Evolutionary conservation across 768 basidiomycete species (phyloP).

Genomic region (Pilatotrama ljubarskyi): DNA sequence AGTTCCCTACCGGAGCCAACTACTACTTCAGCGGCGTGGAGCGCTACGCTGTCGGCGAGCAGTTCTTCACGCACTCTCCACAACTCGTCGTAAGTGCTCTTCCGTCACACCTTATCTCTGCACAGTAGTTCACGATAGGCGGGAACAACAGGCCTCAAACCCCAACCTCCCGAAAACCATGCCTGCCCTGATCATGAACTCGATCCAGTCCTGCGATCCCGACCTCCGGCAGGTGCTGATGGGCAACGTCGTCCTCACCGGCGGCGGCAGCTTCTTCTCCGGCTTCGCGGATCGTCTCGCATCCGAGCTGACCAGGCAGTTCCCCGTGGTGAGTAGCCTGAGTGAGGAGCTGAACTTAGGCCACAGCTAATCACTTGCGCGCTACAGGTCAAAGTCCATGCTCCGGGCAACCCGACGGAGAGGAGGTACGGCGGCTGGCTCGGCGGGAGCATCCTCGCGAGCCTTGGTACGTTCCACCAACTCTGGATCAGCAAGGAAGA

Average conservation of each 20-base stretch:
- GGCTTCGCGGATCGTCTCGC: constrained; percentile 85
- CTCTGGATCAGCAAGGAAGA: constrained; percentile 94
- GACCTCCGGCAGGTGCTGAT: constrained; percentile 90
- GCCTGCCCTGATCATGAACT: constrained; percentile 71
- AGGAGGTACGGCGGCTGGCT: constrained; percentile 93
- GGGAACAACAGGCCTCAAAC: constrained; percentile 45
- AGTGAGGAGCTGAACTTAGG: background rate
- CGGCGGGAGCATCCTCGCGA: constrained; percentile 92
- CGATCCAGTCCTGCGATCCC: constrained; percentile 83
- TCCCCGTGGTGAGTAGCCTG: constrained; percentile 67
- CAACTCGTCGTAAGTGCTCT: constrained; percentile 30
- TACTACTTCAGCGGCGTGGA: constrained; percentile 73
- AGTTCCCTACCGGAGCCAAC: constrained; percentile 95
- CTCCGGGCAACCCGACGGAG: constrained; percentile 88
- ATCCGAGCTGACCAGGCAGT: constrained; percentile 69
- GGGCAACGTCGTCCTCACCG: constrained; percentile 94
- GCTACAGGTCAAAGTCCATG: constrained; percentile 82
- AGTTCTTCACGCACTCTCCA: constrained; percentile 76
- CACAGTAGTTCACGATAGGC: background rate
- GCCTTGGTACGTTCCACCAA: constrained; percentile 96
- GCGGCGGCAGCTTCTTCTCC: constrained; percentile 84
- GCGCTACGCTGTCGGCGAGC: constrained; percentile 83
- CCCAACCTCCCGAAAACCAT: constrained; percentile 74
- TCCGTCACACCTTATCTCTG: background rate
- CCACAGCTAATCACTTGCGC: background rate